Conservation (phyloP, 2,329 filamentous ascomycete genomes). For the Alternaria ventricosa region DNA sequence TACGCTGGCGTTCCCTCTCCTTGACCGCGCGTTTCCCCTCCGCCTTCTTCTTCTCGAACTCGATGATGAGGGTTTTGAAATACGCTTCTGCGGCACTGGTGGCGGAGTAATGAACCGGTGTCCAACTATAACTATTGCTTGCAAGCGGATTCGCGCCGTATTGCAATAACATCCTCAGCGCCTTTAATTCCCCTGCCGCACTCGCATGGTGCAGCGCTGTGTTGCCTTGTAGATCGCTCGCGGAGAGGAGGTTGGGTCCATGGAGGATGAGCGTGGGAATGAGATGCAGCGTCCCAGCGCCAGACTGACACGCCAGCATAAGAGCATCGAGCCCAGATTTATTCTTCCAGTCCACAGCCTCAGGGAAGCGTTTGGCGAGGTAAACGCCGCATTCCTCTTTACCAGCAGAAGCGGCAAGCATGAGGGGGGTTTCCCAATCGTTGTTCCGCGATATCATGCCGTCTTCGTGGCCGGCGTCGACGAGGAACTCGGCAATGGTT, state of each 20-base stretch:
- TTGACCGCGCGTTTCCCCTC: conserved; percentile 47
- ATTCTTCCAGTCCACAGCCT: conserved; percentile 70
- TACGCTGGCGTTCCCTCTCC: conserved; percentile 41
- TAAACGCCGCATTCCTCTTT: conserved; percentile 77
- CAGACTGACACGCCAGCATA: conserved; percentile 48
- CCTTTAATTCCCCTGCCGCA: conserved; percentile 79
- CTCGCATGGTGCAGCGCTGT: conserved; percentile 87
- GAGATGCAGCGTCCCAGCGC: conserved; percentile 53
- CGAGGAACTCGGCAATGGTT: conserved; percentile 71
- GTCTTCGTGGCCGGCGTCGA: conserved; percentile 77
- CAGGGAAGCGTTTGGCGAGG: conserved; percentile 69
- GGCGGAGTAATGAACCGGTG: conserved; percentile 80
- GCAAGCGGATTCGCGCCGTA: conserved; percentile 78
- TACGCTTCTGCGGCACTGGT: conserved; percentile 86
- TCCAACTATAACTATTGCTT: conserved; percentile 80
- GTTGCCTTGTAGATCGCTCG: conserved; percentile 74
- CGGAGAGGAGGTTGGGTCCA: conserved; percentile 34
- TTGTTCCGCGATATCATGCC: conserved; percentile 78
- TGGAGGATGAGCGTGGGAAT: conserved; percentile 47
- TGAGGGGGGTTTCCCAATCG: conserved; percentile 79
- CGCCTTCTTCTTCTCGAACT: conserved; percentile 69
- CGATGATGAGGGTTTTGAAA: conserved; percentile 75
- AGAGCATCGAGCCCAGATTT: conserved; percentile 71
- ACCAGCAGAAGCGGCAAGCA: conserved; percentile 74
- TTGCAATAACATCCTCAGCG: conserved; percentile 76